Percentiles rank a stretch among this genome's conserved stretches.
Evolutionary conservation across 257 asterid species (phyloP).

Genomic region (Ocimum tenuiflorum): DNA sequence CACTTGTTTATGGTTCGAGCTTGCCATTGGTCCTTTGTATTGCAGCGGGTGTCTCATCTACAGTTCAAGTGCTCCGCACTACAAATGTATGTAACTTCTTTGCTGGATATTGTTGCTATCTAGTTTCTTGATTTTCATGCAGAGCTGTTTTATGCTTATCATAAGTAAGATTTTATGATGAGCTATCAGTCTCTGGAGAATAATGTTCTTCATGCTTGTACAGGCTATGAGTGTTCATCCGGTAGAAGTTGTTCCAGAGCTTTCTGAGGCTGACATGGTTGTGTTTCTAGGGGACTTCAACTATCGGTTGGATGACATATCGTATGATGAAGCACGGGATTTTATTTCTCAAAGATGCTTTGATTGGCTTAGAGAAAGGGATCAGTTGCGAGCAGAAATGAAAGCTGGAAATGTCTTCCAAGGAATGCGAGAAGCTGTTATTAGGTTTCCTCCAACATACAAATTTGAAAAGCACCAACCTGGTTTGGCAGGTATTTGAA

Average conservation of each 20-base stretch:
- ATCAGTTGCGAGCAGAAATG: constrained; percentile 89
- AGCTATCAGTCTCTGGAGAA: constrained; percentile 11
- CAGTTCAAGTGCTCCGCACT: constrained; percentile 63
- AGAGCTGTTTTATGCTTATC: neutral
- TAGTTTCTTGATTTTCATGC: constrained; percentile 16
- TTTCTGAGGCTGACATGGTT: constrained; percentile 95
- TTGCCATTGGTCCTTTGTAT: constrained; percentile 53
- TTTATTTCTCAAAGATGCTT: constrained; percentile 91
- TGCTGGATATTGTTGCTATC: constrained; percentile 18
- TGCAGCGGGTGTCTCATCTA: constrained; percentile 72
- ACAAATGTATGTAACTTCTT: constrained; percentile 54
- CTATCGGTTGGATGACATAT: constrained; percentile 82
- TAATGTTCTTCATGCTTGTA: constrained; percentile 14
- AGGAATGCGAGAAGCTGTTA: constrained; percentile 96
- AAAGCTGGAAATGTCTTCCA: constrained; percentile 89
- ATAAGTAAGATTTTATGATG: neutral
- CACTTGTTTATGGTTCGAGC: constrained; percentile 37
- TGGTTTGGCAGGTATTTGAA: constrained; percentile 78
- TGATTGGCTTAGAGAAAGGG: constrained; percentile 94
- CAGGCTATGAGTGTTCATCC: constrained; percentile 49
- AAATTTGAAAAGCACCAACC: constrained; percentile 85
- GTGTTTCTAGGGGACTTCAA: constrained; percentile 93
- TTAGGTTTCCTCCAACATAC: constrained; percentile 91
- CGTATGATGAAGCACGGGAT: constrained; percentile 95
- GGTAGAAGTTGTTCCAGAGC: constrained; percentile 70